Evolutionary conservation across 305 asterid genomes (phyloP).

Genomic region (Vinca major): DNA sequence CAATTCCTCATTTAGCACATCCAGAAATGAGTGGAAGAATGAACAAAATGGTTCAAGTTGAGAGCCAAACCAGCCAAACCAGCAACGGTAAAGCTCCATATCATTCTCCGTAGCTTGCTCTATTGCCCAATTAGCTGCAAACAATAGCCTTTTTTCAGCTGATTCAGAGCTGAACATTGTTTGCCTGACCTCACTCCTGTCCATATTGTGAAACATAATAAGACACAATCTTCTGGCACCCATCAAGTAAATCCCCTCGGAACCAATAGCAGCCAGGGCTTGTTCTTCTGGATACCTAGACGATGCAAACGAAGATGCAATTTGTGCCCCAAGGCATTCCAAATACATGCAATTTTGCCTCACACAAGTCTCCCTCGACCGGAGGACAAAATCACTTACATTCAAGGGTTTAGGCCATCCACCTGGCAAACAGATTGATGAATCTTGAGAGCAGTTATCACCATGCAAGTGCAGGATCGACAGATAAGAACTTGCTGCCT

Average conservation of each 20-base stretch:
- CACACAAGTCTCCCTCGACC: constrained; percentile 63
- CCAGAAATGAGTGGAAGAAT: constrained; percentile 39
- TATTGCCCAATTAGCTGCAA: constrained; percentile 87
- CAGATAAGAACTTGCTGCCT: constrained; percentile 36
- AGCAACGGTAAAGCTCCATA: constrained; percentile 48
- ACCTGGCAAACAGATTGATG: constrained; percentile 58
- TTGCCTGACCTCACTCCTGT: constrained; percentile 20
- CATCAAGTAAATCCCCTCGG: constrained; percentile 36
- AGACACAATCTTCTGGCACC: constrained; percentile 38
- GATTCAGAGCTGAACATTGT: constrained; percentile 33
- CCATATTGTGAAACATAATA: constrained; percentile 38
- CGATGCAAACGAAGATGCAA: constrained; percentile 30
- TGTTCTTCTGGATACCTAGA: constrained; percentile 23
- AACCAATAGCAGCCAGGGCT: constrained; percentile 23
- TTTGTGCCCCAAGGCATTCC: constrained; percentile 59
- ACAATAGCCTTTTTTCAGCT: constrained; percentile 41
- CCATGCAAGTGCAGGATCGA: constrained; percentile 32
- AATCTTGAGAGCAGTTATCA: constrained; percentile 37
- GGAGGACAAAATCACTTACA: constrained; percentile 51
- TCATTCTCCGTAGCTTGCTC: constrained; percentile 83
- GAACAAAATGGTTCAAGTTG: constrained; percentile 39
- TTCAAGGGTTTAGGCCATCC: constrained; percentile 91
- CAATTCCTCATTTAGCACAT: constrained; percentile 44
- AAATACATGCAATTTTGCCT: constrained; percentile 62
- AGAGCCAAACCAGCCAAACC: constrained; percentile 71